phyloP scores from a whole-genome alignment of 2,329 filamentous ascomycete species.

The Pestalotiopsis sp. region DNA sequence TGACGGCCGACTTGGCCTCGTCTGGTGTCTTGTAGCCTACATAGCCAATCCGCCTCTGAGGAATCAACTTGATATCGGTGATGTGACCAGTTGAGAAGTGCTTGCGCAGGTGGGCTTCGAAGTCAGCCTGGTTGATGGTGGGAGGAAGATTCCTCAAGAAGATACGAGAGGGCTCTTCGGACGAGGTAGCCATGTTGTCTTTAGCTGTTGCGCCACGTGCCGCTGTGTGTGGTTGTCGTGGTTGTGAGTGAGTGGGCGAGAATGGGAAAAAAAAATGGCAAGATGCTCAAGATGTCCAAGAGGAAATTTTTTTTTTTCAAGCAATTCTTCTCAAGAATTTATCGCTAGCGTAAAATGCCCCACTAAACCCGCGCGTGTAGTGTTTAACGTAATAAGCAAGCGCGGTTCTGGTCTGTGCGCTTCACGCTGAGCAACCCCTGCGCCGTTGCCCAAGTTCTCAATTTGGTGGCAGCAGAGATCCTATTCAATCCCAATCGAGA shows the following conservation, averaged over 20 bases:
- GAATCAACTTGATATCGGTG: conserved; percentile 90
- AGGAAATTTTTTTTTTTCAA: not conserved
- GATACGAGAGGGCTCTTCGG: conserved; percentile 63
- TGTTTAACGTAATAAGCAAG: not conserved
- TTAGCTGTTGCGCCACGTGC: conserved; percentile 17
- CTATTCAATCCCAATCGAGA: not conserved
- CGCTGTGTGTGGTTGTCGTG: not conserved
- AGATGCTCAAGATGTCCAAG: not conserved
- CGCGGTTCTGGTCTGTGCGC: not conserved
- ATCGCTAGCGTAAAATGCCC: not conserved
- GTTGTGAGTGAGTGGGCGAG: not conserved
- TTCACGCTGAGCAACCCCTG: not conserved
- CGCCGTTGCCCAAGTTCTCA: not conserved
- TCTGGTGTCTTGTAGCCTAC: conserved; percentile 86
- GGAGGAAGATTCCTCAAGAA: conserved; percentile 86
- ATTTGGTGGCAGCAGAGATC: not conserved
- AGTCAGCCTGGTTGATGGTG: conserved; percentile 78
- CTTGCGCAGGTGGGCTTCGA: conserved; percentile 84
- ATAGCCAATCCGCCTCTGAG: conserved; percentile 89
- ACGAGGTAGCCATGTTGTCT: not conserved
- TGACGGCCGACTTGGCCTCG: conserved; percentile 79
- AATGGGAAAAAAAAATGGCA: not conserved
- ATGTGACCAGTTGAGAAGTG: conserved; percentile 80
- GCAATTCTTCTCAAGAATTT: not conserved
- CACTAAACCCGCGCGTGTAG: not conserved